phyloP scores from a whole-genome alignment of 345 rosid species.

The Murraya koenigii region DNA sequence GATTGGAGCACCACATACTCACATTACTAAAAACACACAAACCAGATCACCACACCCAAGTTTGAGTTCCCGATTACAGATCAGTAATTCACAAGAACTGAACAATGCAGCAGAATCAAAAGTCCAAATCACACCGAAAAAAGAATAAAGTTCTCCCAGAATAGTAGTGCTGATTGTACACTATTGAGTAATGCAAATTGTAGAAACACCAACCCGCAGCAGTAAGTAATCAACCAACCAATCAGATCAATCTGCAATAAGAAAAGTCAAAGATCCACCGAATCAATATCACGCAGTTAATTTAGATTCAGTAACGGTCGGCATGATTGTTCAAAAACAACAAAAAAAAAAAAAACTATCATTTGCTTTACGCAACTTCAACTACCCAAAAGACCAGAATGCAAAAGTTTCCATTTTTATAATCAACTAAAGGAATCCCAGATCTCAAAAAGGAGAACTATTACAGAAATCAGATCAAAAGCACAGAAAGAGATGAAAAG shows the following conservation, averaged over 20 bases:
- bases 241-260: conserved; percentile 33
- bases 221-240: conserved; percentile 20
- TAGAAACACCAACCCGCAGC: conserved; percentile 14
- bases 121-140: conserved; percentile 16
- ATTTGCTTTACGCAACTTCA: conserved; percentile 1
- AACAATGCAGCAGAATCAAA: conserved; percentile 16
- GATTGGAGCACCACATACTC: conserved; percentile 10
- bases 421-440: conserved; percentile 11
- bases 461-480: conserved; percentile 25
- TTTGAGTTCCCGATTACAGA: conserved; percentile 22
- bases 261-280: conserved; percentile 28
- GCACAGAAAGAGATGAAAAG: neutral
- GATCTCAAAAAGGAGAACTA: conserved; percentile 30
- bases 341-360: neutral
- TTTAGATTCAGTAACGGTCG: neutral
- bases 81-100: conserved; percentile 17
- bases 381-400: neutral
- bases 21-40: neutral
- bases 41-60: conserved; percentile 4
- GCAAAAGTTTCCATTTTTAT: conserved; percentile 15
- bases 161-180: conserved; percentile 23
- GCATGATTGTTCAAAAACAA: neutral
- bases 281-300: conserved; percentile 14
- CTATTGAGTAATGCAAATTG: neutral
- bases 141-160: neutral